Evolutionary conservation across 805 yeast species (phyloP), one percentile per base, ranked within the genome.

Genomic region (Scheffersomyces coipomensis): DNA sequence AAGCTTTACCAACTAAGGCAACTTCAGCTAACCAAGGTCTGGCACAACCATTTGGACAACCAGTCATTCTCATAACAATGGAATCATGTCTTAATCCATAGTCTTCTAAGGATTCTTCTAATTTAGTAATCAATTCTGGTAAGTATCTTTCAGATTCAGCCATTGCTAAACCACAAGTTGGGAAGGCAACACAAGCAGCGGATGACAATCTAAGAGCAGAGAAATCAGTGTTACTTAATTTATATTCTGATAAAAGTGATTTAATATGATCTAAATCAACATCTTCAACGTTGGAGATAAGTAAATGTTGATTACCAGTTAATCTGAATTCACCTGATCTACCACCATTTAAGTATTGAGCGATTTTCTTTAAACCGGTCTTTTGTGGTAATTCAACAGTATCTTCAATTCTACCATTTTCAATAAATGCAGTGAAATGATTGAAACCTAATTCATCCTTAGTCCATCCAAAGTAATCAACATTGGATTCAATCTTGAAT

Each of bases 161-260:
- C 97, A 91, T 89, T 15, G 98, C 98, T 57, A 91, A 78, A 51
- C 98, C 98, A 79, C 98, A 91, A 1, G 98, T 91, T 51, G 98
- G 98, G 78, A 91, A 83, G 2, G 97, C 97, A 43, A 91, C 98
- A 78, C 98, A 91, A 0, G 98, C 95, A 19, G 96, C 89, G 6
- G 97, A 88, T 8, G 96, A 84, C 42, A 88, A 75, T 63, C 98
- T 81, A 56, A 91, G 73, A 3, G 85, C 95, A 40, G 95, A 82
- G 65, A 82, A 85, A 48, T 81, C 76, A 37, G 89, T 75, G 68
- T 88, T 89, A 60, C 88, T 96, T 47, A 91, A 75, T 62, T 84
- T 86, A 67, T 85, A 86, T 58, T 85, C 65, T 29, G 76, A 76
- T 66, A 91, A 66, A 23, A 88, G 52, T 21, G 63, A 62, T 64